A percentile compares a stretch with the other conserved stretches of the same genome.
phyloP scores from a whole-genome alignment of 345 rosid species.

The Leavenworthia alabamica region DNA sequence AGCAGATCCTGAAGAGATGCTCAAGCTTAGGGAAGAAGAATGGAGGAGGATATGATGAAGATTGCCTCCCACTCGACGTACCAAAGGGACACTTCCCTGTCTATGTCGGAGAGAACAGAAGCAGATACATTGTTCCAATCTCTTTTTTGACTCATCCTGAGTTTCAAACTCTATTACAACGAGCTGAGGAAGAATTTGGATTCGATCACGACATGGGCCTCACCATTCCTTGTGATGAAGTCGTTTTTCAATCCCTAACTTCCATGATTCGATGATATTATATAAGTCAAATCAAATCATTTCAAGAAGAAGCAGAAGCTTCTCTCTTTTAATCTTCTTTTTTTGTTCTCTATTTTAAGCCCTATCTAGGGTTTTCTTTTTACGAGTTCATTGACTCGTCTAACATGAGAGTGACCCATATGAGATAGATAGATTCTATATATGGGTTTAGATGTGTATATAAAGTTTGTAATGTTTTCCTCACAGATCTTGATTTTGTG shows the following conservation, averaged over 20 bases:
- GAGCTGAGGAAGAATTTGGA: conserved; percentile 93
- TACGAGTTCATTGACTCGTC: conserved; percentile 33
- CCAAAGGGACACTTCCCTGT: conserved; percentile 94
- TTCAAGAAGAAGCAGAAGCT: conserved; percentile 25
- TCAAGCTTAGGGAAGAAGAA: conserved; percentile 62
- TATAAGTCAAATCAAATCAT: conserved; percentile 7
- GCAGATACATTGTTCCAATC: conserved; percentile 87
- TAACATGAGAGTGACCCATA: conserved; percentile 32
- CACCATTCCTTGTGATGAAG: conserved; percentile 93
- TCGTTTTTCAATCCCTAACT: conserved; percentile 35
- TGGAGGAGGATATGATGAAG: conserved; percentile 35
- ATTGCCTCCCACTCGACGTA: conserved; percentile 65
- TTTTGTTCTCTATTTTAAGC: conserved; percentile 34
- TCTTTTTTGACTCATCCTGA: conserved; percentile 73
- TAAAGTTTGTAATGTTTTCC: conserved; percentile 48
- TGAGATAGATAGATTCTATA: conserved; percentile 4
- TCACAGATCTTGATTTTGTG: conserved; percentile 44
- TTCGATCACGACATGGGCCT: conserved; percentile 83
- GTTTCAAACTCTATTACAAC: conserved; percentile 65
- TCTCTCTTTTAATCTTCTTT: conserved; percentile 14
- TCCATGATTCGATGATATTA: conserved; percentile 26
- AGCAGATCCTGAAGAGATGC: conserved; percentile 59
- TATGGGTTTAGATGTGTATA: conserved; percentile 41
- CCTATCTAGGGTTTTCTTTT: conserved; percentile 40
- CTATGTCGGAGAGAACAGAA: conserved; percentile 80